Base-by-base conservation (phyloP, 1,139 yeast genomes). In the Candida sp. region DNA sequence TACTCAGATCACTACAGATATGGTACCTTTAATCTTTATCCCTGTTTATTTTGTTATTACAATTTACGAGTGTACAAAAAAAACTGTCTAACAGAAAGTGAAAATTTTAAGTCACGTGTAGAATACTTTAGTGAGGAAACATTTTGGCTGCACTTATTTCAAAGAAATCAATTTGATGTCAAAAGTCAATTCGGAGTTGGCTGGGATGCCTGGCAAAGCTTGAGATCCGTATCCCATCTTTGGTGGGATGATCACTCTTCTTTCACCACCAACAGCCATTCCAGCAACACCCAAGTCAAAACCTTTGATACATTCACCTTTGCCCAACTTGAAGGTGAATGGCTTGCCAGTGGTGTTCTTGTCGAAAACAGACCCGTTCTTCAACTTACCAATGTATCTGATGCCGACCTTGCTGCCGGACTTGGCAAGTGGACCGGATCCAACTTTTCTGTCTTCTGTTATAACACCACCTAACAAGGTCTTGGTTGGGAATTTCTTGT, bases 271-370 rank as follows among this genome's bases (percentile, higher is more conserved):
- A 68, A 91, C 96, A 55, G 96, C 86, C 98, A 96, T 93, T 70
- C 99, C 99, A 52, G 93, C 91, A 63, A 94, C 96, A 80, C 99
- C 99, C 65, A 93, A 82, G 70, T 94, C 99, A 88, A 97, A 94
- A 58, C 98, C 99, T 75, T 90, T 91, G 80, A 96, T 96, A 66
- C 96, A 97, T 77, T 96, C 98, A 68, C 99, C 99, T 72, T 89
- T 90, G 65, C 99, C 99, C 62, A 94, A 84, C 59, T 84, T 85
- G 76, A 94, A 96, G 58, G 78, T 75, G 72, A 96, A 94, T 66
- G 99, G 99, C 80, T 91, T 93, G 63, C 99, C 99, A 59, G 88
- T 83, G 63, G 98, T 92, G 85, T 94, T 94, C 75, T 94, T 92
- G 81, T 94, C 99, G 65, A 94, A 94, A 45, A 90, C 94, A 72